phyloP scores from a whole-genome alignment of 2,329 filamentous ascomycete species.

The Neurospora sp. region DNA sequence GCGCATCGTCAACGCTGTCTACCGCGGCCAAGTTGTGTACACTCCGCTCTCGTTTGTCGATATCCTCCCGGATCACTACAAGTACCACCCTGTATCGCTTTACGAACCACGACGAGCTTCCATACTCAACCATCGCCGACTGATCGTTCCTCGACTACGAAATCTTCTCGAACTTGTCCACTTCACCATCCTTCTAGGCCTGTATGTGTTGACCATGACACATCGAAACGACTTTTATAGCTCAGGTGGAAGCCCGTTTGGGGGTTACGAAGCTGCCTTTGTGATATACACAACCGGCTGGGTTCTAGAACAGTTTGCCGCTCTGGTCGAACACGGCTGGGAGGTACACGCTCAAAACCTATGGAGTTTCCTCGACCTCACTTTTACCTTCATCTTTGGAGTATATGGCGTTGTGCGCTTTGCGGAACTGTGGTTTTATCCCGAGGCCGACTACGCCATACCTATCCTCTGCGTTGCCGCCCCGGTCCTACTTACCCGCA shows the following conservation, averaged over 20 bases:
- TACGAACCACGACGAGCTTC: slow-evolving; percentile 59
- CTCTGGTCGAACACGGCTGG: slow-evolving; percentile 56
- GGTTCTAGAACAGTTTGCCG: slow-evolving; percentile 56
- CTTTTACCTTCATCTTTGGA: slow-evolving; percentile 53
- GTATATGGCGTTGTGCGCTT: slow-evolving; percentile 52
- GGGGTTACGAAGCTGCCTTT: slow-evolving; percentile 49
- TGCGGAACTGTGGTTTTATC: slow-evolving; percentile 39
- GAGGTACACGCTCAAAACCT: slow-evolving; percentile 65
- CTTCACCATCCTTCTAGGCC: slow-evolving; percentile 51
- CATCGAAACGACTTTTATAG: slow-evolving; percentile 28
- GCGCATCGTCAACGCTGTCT: slow-evolving; percentile 61
- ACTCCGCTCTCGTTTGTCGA: slow-evolving; percentile 62
- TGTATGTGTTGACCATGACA: slow-evolving; percentile 58
- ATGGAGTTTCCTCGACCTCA: slow-evolving; percentile 67
- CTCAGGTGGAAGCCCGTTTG: slow-evolving; percentile 13
- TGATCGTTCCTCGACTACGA: slow-evolving; percentile 59
- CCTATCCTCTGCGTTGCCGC: slow-evolving; percentile 58
- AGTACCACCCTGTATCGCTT: slow-evolving; percentile 57
- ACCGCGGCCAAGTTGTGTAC: slow-evolving; percentile 58
- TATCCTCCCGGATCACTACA: slow-evolving; percentile 65
- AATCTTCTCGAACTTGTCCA: slow-evolving; percentile 57
- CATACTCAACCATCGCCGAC: slow-evolving; percentile 60
- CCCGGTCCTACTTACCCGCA: slow-evolving; percentile 58
- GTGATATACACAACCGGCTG: slow-evolving; percentile 56
- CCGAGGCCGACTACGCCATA: slow-evolving; percentile 44